Evolutionary conservation across 768 basidiomycete species (phyloP).

Genomic region (Galerina marginata): DNA sequence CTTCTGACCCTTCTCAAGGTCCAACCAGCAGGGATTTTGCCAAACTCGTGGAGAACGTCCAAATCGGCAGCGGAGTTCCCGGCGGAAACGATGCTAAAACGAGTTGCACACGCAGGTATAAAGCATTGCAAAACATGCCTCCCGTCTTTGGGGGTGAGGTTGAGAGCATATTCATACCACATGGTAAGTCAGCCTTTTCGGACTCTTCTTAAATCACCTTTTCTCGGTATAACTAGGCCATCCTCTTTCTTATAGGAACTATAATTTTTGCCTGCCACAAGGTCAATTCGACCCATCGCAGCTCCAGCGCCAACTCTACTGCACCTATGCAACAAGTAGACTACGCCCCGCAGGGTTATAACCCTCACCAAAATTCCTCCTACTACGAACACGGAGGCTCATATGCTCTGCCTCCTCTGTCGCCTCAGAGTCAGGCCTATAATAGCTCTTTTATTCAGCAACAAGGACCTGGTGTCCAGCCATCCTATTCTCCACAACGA

Average conservation of each 20-base stretch:
- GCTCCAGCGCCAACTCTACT: constrained; percentile 39
- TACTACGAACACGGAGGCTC: constrained; percentile 48
- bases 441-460: constrained; percentile 40
- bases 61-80: constrained; percentile 55
- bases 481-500: constrained; percentile 46
- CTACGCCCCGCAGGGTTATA: constrained; percentile 44
- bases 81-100: constrained; percentile 78
- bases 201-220: constrained; percentile 28
- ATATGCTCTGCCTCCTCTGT: constrained; percentile 49
- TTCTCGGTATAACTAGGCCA: constrained; percentile 35
- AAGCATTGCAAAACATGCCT: constrained; percentile 69
- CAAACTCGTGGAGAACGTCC: constrained; percentile 70
- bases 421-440: constrained; percentile 36
- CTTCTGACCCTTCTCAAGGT: constrained; percentile 61
- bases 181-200: constrained; percentile 60
- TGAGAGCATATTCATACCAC: constrained; percentile 89
- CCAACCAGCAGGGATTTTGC: constrained; percentile 54
- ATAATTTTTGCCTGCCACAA: constrained; percentile 81
- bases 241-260: constrained; percentile 49
- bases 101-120: constrained; percentile 85
- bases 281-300: constrained; percentile 52
- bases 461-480: constrained; percentile 32
- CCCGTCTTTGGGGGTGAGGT: constrained; percentile 65
- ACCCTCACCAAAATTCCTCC: constrained; percentile 35
- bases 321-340: constrained; percentile 52